Percentiles rank a stretch among this genome's conserved stretches.
phyloP scores from a whole-genome alignment of 2,329 filamentous ascomycete genomes.

The Elsinoe arachidis region DNA sequence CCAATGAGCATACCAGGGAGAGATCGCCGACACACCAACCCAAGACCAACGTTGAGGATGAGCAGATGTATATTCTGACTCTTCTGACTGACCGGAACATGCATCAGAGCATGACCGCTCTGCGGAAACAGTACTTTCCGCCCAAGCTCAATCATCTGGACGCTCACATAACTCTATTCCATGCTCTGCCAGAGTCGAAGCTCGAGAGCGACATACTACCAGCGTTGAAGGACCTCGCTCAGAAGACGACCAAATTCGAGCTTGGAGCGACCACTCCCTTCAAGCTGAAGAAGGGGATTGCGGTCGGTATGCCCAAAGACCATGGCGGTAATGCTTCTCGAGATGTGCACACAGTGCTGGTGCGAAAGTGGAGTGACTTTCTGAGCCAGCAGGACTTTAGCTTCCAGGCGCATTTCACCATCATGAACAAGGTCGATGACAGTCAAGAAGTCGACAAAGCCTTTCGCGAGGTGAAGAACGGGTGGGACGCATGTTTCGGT shows the following conservation, averaged over 20 bases:
- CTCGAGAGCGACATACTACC: conserved; percentile 29
- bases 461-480: conserved; percentile 28
- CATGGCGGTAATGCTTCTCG: conserved; percentile 25
- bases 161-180: conserved; percentile 39
- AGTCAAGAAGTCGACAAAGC: conserved; percentile 30
- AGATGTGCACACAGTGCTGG: conserved; percentile 29
- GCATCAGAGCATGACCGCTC: conserved; percentile 31
- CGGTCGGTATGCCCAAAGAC: conserved; percentile 29
- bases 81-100: conserved; percentile 32
- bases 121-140: conserved; percentile 36
- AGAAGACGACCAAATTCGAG: conserved; percentile 28
- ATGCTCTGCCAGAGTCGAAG: conserved; percentile 36
- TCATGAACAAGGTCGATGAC: conserved; percentile 41
- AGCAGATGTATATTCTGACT: conserved; percentile 33
- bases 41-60: not conserved
- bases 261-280: conserved; percentile 33
- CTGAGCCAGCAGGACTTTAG: conserved; percentile 37
- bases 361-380: conserved; percentile 30
- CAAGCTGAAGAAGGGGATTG: conserved; percentile 34
- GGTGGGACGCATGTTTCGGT: conserved; percentile 29
- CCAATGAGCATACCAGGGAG: not conserved
- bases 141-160: conserved; percentile 34
- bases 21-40: conserved; percentile 5
- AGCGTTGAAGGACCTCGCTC: conserved; percentile 24
- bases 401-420: conserved; percentile 36